phyloP scores from a whole-genome alignment of 495 filamentous ascomycete species.

The Daldinia childiae region DNA sequence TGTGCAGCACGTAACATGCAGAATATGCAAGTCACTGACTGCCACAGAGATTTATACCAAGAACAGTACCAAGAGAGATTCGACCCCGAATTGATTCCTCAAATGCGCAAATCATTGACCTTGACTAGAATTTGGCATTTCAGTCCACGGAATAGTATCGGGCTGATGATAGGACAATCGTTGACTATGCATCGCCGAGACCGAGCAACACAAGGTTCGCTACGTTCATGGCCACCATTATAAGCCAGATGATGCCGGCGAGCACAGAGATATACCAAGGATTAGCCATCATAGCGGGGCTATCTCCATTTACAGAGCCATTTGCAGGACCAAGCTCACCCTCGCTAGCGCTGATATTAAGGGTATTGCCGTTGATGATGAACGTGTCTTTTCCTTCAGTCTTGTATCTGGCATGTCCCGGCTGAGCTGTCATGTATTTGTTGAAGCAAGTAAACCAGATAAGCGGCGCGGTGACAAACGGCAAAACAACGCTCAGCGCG shows the following conservation, averaged over 20 bases:
- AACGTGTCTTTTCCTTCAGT: slow-evolving; percentile 38
- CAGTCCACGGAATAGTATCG: not conserved
- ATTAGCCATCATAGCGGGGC: slow-evolving; percentile 68
- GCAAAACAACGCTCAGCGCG: slow-evolving; percentile 79
- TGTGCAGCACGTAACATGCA: not conserved
- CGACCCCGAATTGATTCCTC: not conserved
- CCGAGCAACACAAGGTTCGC: slow-evolving; percentile 76
- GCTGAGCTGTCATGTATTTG: slow-evolving; percentile 79
- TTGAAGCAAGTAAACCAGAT: slow-evolving; percentile 88
- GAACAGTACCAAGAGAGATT: not conserved
- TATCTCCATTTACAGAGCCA: slow-evolving; percentile 14
- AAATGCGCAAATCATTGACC: not conserved
- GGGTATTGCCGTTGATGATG: slow-evolving; percentile 23
- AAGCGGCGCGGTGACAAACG: slow-evolving; percentile 82
- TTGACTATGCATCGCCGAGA: slow-evolving; percentile 54
- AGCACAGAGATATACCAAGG: slow-evolving; percentile 63
- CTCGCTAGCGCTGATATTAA: slow-evolving; percentile 16
- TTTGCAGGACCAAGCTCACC: slow-evolving; percentile 33
- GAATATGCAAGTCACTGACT: not conserved
- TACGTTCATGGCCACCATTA: slow-evolving; percentile 78
- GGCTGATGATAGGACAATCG: not conserved
- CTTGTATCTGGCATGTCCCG: slow-evolving; percentile 47
- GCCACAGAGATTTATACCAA: not conserved
- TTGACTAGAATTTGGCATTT: not conserved
- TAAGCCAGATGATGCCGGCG: slow-evolving; percentile 69